Evolutionary conservation across 2,329 filamentous ascomycete species (phyloP).

Genomic region (Fusarium sp.): DNA sequence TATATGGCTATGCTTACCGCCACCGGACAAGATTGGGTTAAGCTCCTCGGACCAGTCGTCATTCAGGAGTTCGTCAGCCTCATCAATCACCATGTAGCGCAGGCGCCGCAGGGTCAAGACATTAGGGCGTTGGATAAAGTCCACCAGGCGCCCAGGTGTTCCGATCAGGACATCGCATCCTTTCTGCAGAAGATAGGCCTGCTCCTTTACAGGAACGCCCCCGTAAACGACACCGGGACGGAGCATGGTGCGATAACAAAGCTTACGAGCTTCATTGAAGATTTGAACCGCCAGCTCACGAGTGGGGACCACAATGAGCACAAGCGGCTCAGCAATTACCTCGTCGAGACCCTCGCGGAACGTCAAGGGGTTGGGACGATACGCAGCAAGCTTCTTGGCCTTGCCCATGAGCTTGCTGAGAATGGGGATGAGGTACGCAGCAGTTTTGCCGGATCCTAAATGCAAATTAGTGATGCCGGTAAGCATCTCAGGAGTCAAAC

Average conservation of each 20-base stretch:
- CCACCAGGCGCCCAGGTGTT: conserved; percentile 84
- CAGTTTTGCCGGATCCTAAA: conserved; percentile 93
- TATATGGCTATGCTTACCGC: conserved; percentile 66
- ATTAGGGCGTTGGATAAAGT: conserved; percentile 79
- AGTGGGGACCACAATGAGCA: conserved; percentile 85
- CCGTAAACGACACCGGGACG: conserved; percentile 92
- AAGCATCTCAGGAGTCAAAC: not conserved
- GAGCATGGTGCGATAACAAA: conserved; percentile 95
- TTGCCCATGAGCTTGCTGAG: conserved; percentile 95
- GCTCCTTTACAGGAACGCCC: conserved; percentile 75
- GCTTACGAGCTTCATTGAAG: conserved; percentile 90
- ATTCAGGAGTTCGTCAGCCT: conserved; percentile 92
- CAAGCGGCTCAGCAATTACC: conserved; percentile 84
- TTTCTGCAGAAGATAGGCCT: conserved; percentile 76
- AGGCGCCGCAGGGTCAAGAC: conserved; percentile 78
- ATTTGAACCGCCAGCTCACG: conserved; percentile 94
- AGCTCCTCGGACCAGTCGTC: conserved; percentile 82
- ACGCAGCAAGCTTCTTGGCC: conserved; percentile 84
- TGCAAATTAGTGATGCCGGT: conserved; percentile 3
- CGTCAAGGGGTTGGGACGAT: conserved; percentile 71
- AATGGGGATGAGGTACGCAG: conserved; percentile 89
- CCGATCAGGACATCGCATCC: conserved; percentile 92
- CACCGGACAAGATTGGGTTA: conserved; percentile 78
- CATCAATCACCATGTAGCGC: conserved; percentile 85
- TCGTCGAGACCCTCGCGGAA: conserved; percentile 59